phyloP scores from a whole-genome alignment of 345 rosid genomes.

The Geranium rotundifolium region DNA sequence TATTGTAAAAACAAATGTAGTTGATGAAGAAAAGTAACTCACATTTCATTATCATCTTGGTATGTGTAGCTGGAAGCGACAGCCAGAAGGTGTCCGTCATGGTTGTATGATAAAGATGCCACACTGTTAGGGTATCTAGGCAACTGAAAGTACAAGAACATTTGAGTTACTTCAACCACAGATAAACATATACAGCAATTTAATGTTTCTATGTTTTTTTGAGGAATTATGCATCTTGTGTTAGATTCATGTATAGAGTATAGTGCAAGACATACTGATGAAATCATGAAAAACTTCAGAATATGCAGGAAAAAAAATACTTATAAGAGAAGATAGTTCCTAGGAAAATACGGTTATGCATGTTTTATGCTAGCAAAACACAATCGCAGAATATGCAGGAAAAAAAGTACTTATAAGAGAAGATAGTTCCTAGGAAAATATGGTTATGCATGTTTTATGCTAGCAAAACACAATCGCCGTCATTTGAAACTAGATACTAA shows the following conservation, averaged over 20 bases:
- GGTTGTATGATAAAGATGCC: conserved; percentile 53
- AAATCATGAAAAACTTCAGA: neutral
- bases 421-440: neutral
- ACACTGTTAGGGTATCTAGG: conserved; percentile 62
- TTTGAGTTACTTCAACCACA: neutral
- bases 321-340: neutral
- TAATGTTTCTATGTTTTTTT: neutral
- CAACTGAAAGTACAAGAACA: conserved; percentile 36
- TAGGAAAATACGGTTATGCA: neutral
- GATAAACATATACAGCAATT: neutral
- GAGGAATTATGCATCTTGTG: neutral
- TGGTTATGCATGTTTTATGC: neutral
- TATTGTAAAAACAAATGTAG: too few relatives aligned
- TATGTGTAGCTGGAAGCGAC: conserved; percentile 64
- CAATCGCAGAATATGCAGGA: neutral
- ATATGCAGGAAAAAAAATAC: neutral
- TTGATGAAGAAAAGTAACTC: conserved; percentile 11
- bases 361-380: neutral
- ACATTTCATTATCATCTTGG: conserved; percentile 64
- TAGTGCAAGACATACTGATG: neutral
- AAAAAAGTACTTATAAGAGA: too few relatives aligned
- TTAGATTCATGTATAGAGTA: neutral
- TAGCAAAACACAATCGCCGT: neutral
- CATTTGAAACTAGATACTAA: neutral
- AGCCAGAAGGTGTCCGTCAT: conserved; percentile 54